Conservation (phyloP, 2,329 filamentous ascomycete genomes). For the Thelonectria blattea region DNA sequence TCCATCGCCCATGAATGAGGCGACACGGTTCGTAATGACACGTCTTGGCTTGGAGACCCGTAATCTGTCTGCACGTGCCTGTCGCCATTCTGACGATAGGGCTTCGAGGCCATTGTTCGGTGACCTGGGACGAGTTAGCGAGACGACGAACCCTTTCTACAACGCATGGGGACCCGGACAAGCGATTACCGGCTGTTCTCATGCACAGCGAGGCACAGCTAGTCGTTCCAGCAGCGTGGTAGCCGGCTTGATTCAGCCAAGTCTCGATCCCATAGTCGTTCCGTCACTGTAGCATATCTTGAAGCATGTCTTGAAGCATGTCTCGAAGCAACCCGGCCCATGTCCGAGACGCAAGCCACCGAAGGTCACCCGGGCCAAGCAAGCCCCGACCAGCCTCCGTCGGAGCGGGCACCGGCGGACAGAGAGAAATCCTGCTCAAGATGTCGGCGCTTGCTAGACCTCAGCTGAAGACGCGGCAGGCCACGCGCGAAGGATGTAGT, state of each 20-base stretch:
- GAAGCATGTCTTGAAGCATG: neutral
- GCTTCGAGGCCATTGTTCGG: neutral
- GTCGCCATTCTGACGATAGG: neutral
- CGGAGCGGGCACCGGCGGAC: neutral
- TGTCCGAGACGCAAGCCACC: too few species aligned
- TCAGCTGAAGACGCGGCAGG: too few species aligned
- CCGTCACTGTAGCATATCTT: too few species aligned
- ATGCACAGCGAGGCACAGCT: neutral
- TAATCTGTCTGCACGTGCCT: too few species aligned
- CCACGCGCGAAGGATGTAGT: neutral
- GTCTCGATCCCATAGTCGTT: neutral
- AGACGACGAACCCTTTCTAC: neutral
- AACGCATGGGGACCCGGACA: neutral
- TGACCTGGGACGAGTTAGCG: neutral
- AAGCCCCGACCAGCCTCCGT: neutral
- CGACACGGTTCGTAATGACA: neutral
- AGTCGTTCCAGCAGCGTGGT: neutral
- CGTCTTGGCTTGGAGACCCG: neutral
- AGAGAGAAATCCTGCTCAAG: too few species aligned
- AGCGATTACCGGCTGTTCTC: neutral
- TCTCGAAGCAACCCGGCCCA: too few species aligned
- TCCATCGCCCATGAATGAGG: neutral
- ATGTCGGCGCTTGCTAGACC: too few species aligned
- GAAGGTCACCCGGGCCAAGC: too few species aligned
- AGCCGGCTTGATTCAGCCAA: neutral